Evolutionary conservation across 495 filamentous ascomycete genomes (phyloP).

Genomic region (Aspergillus bridgeri): DNA sequence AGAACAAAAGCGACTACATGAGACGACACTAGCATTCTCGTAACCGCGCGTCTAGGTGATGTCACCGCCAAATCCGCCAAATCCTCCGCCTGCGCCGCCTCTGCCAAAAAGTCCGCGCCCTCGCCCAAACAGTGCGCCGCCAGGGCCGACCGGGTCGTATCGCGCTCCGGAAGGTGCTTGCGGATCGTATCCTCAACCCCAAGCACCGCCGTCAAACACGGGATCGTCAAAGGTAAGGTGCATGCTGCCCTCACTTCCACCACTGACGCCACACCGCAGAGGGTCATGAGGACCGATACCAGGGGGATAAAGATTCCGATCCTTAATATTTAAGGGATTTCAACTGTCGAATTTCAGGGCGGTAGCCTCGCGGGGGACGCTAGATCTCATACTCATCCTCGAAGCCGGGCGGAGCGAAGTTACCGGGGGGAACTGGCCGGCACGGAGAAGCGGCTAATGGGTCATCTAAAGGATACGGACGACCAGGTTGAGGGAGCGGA

Average conservation of each 20-base stretch:
- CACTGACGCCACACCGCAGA: slow-evolving; percentile 59
- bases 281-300: slow-evolving; percentile 86
- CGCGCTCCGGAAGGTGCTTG: slow-evolving; percentile 56
- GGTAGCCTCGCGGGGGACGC: slow-evolving; percentile 55
- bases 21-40: slow-evolving; percentile 1
- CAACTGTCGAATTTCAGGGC: slow-evolving; percentile 46
- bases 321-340: slow-evolving; percentile 65
- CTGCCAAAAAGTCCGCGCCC: slow-evolving; percentile 42
- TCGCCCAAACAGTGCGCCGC: slow-evolving; percentile 50
- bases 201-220: slow-evolving; percentile 71
- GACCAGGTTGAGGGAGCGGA: slow-evolving; percentile 53
- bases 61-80: slow-evolving; percentile 60
- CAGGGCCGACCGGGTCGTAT: slow-evolving; percentile 84
- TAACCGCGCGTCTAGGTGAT: slow-evolving; percentile 54
- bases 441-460: slow-evolving; percentile 60
- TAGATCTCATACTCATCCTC: slow-evolving; percentile 91
- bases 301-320: slow-evolving; percentile 81
- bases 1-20: not conserved
- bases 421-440: slow-evolving; percentile 67
- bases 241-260: slow-evolving; percentile 72
- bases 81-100: slow-evolving; percentile 45
- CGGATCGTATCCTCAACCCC: slow-evolving; percentile 39
- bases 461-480: slow-evolving; percentile 64
- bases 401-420: slow-evolving; percentile 83
- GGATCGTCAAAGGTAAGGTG: slow-evolving; percentile 94